Evolutionary conservation across 306 rosid genomes (phyloP), one percentile per base, ranked within the genome.

Genomic region (Clitoria ternatea): DNA sequence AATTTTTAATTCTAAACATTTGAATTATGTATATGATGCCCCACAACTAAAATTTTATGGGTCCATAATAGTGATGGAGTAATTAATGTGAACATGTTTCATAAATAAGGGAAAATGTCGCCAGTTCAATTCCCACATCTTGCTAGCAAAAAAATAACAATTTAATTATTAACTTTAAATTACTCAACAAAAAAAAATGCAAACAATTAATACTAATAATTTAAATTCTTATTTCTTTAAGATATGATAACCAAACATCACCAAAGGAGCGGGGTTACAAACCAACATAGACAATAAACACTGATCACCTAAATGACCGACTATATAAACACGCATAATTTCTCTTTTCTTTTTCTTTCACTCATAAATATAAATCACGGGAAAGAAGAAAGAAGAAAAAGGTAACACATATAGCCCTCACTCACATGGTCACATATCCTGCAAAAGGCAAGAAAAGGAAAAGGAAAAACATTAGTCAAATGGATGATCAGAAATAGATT

Each of bases 341-440:
- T 73, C 30, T 11, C 29, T 20, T 65, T 65, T 35, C 30, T 22
- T 14, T 19, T 70, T 19, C n/a, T 12, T 2, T 1, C 73, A 66
- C 73, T 66, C 67, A 29, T n/a, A 56, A 15, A 33, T 33, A 26
- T 18, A 62, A 54, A 27, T 4, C 30, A 57, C 30, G 19, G 30
- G 19, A 56, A 57, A 75, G 30, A 37, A 15, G 24, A 37, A 50
- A 7, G 4, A 22, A 5, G 8, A 9, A n/a, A 23, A 55, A 55
- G 18, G 23, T n/a, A n/a, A n/a, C 42, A 59, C 3, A n/a, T n/a
- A n/a, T n/a, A 43, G 30, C 9, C 78, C 62, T 30, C 81, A 67
- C 63, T 62, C 4, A 47, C 24, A 23, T 50, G 71, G 43, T 66
- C 63, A 26, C 76, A 32, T 27, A 45, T 45, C 81, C 85, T 81